Conservation (phyloP, 139 green algal genomes). For the Tetradesmus lagerheimii region DNA sequence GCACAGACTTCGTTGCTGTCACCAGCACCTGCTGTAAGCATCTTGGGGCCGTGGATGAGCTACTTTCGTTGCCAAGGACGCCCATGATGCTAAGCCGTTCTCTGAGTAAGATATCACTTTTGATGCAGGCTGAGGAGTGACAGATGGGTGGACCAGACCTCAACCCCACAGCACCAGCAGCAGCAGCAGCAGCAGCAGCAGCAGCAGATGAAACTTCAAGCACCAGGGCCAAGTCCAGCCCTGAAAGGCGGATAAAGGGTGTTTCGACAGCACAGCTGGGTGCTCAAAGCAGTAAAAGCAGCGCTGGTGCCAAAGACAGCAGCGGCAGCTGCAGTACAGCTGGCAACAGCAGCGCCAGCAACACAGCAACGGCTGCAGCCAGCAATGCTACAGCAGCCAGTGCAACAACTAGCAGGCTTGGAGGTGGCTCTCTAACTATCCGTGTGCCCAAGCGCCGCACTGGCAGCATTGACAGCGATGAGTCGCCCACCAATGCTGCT, state of each 20-base stretch:
- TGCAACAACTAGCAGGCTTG: not conserved
- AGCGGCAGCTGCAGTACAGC: not conserved
- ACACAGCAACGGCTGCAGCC: not conserved
- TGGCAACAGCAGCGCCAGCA: not conserved
- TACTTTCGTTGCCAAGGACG: no score
- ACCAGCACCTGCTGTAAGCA: no score
- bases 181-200: not conserved
- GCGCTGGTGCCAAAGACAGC: not conserved
- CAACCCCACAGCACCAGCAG: not conserved
- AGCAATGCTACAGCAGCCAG: not conserved
- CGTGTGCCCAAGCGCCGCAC: not conserved
- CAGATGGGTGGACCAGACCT: no score
- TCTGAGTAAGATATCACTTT: no score
- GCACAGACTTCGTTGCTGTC: no score
- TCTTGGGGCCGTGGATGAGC: no score
- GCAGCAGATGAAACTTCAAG: not conserved
- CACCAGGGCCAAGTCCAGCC: not conserved
- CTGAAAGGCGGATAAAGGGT: not conserved
- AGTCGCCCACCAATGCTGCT: not conserved
- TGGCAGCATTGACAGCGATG: not conserved
- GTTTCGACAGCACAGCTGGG: not conserved
- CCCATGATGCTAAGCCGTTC: no score
- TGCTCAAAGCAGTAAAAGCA: not conserved
- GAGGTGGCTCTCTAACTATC: not conserved
- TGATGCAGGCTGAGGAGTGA: no score